A percentile compares a stretch with the other conserved stretches of the same genome.
Conservation (phyloP, 2,329 filamentous ascomycete species). For the Talaromyces albobiverticillius region DNA sequence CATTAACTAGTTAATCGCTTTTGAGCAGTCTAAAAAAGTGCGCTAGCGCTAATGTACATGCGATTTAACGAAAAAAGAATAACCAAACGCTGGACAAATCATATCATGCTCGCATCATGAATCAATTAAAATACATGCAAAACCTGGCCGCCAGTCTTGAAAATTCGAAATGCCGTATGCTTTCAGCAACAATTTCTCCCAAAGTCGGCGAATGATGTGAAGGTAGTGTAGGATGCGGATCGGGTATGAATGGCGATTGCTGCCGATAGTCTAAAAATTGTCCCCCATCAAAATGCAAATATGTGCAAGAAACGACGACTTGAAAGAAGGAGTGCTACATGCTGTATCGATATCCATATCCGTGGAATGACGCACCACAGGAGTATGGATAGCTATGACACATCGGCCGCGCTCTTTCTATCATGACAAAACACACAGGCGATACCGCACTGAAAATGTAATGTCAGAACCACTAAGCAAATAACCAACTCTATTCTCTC, state of each 20-base stretch:
- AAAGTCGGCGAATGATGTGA: background rate
- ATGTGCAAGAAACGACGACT: no score
- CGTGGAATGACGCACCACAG: background rate
- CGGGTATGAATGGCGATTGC: no score
- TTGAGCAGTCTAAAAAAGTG: background rate
- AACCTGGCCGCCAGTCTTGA: background rate
- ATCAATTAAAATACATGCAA: background rate
- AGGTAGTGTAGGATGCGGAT: background rate
- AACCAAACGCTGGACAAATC: background rate
- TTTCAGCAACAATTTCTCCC: no score
- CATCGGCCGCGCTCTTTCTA: background rate
- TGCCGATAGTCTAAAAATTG: no score
- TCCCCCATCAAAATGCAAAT: background rate
- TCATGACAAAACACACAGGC: background rate
- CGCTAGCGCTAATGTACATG: background rate
- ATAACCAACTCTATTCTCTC: background rate
- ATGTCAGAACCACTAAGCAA: background rate
- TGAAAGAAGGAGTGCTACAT: background rate
- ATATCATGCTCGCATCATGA: background rate
- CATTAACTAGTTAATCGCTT: background rate
- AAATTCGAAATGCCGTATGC: background rate
- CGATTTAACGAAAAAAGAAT: background rate
- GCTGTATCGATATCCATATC: background rate
- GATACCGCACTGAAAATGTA: background rate
- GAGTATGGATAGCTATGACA: background rate